Base-by-base conservation (phyloP, 78 protist genomes). In the Planoprotostelium fungivorum region DNA sequence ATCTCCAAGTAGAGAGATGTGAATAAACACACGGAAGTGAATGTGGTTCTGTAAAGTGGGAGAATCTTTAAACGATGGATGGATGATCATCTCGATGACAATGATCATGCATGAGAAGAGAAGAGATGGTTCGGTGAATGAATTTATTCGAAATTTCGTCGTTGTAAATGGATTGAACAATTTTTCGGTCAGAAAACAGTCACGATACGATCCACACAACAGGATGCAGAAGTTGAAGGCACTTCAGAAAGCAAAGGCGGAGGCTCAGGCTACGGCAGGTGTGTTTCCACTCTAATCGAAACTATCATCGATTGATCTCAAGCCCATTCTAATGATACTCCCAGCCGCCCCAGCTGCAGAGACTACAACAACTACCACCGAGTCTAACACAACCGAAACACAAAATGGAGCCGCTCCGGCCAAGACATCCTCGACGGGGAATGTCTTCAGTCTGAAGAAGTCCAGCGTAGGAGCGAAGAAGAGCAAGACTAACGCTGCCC, bases 401-500 rank as follows among this genome's bases (percentile, higher is more conserved):
- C 86, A 89, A 63, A n/a, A n/a, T n/a, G n/a, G n/a, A n/a, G n/a
- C n/a, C n/a, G n/a, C n/a, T n/a, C n/a, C n/a, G n/a, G n/a, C n/a
- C 90, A 91, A 89, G 92, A 89, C 83, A 89, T 86, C 35, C 86
- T 89, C 29, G 86, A 89, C 87, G 92, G 31, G 16, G 73, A 51
- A 16, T 51, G 73, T 51, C 73, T 51, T 51, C 73, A 93, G 37
- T 38, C 88, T 37, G 89, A 93, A 36, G 95, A 93, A 84, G 88
- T 89, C 86, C 87, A 91, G 89, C 87, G 38, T 38, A 89, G 88
- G 39, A 89, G 87, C n/a, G 86, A 90, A 34, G 89, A 93, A 88
- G 95, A 89, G 84, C 37, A 93, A 91, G 90, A 90, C 92, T 0
- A 93, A 93, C 38, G 93, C 95, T 38, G 91, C 95, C 28, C 92